Evolutionary conservation across 1,284 basidiomycete genomes (phyloP).

Genomic region (Ganoderma boninense): DNA sequence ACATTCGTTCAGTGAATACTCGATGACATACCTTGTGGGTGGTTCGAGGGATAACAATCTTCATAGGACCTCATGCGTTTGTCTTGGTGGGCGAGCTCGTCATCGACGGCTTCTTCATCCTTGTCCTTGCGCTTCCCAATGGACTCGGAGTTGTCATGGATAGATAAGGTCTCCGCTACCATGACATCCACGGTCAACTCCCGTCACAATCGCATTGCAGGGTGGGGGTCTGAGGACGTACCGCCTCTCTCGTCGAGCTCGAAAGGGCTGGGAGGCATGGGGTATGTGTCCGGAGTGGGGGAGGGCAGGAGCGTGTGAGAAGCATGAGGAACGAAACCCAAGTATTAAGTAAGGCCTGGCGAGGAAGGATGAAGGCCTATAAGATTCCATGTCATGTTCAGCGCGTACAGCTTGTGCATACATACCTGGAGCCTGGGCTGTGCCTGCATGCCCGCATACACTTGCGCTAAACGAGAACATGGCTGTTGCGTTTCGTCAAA

Average conservation of each 20-base stretch:
- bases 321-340: no score
- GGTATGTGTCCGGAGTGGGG: no score
- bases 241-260: constrained; percentile 15
- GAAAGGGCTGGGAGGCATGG: background rate
- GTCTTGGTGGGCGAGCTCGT: background rate
- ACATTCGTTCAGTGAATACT: no score
- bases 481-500: background rate
- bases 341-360: no score
- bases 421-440: no score
- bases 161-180: background rate
- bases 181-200: background rate
- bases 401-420: background rate
- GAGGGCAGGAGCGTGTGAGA: no score
- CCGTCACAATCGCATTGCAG: background rate
- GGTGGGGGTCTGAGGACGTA: background rate
- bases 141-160: background rate
- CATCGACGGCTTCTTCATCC: background rate
- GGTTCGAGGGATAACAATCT: background rate
- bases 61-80: background rate
- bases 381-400: background rate
- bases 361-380: background rate
- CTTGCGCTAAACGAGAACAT: background rate
- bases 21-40: background rate
- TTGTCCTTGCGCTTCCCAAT: background rate
- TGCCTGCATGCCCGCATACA: background rate